A percentile compares a stretch with the other conserved stretches of the same genome.
Conservation (phyloP, 441 rosid genomes). For the Dalechampia spathulata region DNA sequence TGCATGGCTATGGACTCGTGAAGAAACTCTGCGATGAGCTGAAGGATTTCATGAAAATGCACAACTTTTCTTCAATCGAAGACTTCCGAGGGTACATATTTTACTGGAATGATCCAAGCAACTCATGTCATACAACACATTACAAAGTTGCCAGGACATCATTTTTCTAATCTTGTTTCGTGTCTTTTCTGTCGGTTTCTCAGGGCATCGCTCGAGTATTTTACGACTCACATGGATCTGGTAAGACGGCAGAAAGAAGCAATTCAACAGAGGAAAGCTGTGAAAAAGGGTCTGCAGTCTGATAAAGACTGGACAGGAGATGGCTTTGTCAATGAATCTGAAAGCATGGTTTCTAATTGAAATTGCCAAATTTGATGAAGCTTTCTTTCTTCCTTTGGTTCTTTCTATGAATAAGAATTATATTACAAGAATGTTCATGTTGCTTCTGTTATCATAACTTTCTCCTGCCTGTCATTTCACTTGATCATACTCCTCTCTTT, state of each 20-base stretch:
- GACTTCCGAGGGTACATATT: slow-evolving; percentile 81
- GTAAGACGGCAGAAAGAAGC: slow-evolving; percentile 81
- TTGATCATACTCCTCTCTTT: too few species aligned
- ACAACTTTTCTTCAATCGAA: slow-evolving; percentile 70
- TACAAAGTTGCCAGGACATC: background rate
- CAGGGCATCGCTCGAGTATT: slow-evolving; percentile 77
- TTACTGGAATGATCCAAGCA: background rate
- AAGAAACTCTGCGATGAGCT: slow-evolving; percentile 74
- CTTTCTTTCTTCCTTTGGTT: too few species aligned
- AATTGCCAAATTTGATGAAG: background rate
- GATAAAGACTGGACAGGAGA: slow-evolving; percentile 98
- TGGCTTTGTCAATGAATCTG: slow-evolving; percentile 84
- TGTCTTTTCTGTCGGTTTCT: background rate
- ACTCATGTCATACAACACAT: background rate
- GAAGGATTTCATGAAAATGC: slow-evolving; percentile 80
- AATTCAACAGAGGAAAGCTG: slow-evolving; percentile 59
- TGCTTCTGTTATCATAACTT: too few species aligned
- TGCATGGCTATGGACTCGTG: slow-evolving; percentile 90
- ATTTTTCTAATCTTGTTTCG: background rate
- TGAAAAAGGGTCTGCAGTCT: slow-evolving; percentile 70
- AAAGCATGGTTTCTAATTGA: slow-evolving; percentile 96
- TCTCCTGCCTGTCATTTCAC: too few species aligned
- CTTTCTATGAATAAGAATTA: too few species aligned
- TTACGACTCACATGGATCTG: slow-evolving; percentile 82
- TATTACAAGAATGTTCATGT: too few species aligned